Evolutionary conservation across 2,329 filamentous ascomycete genomes (phyloP).

Genomic region (Nigrospora sphaerica): DNA sequence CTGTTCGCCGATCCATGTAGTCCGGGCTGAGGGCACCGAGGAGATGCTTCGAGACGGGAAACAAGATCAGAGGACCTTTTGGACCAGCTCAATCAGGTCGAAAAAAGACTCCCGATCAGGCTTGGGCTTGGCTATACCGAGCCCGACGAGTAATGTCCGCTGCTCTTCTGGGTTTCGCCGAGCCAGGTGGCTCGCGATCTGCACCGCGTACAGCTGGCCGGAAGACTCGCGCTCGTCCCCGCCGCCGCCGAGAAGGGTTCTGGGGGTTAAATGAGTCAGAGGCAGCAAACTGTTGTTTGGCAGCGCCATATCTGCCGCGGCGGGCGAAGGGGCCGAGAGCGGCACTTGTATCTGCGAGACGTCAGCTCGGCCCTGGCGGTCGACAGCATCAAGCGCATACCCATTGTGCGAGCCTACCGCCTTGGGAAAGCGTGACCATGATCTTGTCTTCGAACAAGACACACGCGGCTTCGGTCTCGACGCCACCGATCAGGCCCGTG

Average conservation of each 20-base stretch:
- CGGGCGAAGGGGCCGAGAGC: slow-evolving; percentile 59
- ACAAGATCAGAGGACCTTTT: slow-evolving; percentile 41
- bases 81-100: slow-evolving; percentile 56
- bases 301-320: slow-evolving; percentile 53
- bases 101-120: slow-evolving; percentile 52
- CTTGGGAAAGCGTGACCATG: slow-evolving; percentile 80
- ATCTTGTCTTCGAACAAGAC: slow-evolving; percentile 85
- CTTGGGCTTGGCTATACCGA: slow-evolving; percentile 47
- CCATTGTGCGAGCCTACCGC: slow-evolving; percentile 85
- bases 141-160: slow-evolving; percentile 53
- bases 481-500: slow-evolving; percentile 56
- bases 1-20: no score
- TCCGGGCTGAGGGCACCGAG: no score
- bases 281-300: slow-evolving; percentile 54
- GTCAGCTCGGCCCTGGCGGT: neutral
- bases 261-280: slow-evolving; percentile 74
- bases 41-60: no score
- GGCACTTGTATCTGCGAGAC: slow-evolving; percentile 65
- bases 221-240: slow-evolving; percentile 72
- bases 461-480: slow-evolving; percentile 64
- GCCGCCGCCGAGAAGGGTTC: slow-evolving; percentile 78
- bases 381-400: slow-evolving; percentile 38
- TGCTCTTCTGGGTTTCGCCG: slow-evolving; percentile 60
- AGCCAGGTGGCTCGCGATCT: slow-evolving; percentile 75
- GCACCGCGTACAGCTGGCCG: slow-evolving; percentile 82